Conservation (phyloP, 2,329 filamentous ascomycete genomes). For the Fusarium sp. region DNA sequence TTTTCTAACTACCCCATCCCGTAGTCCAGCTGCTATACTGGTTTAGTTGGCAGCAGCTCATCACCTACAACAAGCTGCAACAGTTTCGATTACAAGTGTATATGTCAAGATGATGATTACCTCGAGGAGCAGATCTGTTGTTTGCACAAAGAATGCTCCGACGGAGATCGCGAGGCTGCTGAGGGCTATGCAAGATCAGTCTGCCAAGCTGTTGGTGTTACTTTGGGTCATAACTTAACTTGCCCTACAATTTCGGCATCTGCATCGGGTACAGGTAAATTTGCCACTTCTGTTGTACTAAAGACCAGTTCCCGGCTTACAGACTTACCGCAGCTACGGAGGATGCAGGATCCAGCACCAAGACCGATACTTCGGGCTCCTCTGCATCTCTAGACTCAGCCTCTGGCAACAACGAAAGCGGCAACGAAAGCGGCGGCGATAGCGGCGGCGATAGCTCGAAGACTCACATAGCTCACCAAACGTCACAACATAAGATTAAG, state of each 20-base stretch:
- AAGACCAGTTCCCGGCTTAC: not conserved
- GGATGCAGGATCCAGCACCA: not conserved
- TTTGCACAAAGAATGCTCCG: not conserved
- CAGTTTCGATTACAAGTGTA: not conserved
- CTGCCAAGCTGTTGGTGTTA: not conserved
- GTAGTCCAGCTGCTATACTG: not conserved
- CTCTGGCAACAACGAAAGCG: not conserved
- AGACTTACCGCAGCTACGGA: not conserved
- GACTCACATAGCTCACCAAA: not conserved
- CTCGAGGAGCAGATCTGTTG: not conserved
- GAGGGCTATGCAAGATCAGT: not conserved
- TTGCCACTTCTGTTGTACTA: not conserved
- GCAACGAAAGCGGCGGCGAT: not conserved
- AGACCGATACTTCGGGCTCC: not conserved
- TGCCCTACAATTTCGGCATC: not conserved
- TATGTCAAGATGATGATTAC: not conserved
- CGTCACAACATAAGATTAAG: not conserved
- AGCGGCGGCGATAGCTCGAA: not conserved
- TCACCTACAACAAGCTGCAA: not conserved
- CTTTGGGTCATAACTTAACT: not conserved
- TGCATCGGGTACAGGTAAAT: not conserved
- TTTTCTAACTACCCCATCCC: not conserved
- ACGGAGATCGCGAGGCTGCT: not conserved
- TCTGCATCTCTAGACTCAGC: not conserved
- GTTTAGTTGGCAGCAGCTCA: not conserved